Base-by-base conservation (phyloP, 2,329 filamentous ascomycete genomes). In the Grosmannia serpens region DNA sequence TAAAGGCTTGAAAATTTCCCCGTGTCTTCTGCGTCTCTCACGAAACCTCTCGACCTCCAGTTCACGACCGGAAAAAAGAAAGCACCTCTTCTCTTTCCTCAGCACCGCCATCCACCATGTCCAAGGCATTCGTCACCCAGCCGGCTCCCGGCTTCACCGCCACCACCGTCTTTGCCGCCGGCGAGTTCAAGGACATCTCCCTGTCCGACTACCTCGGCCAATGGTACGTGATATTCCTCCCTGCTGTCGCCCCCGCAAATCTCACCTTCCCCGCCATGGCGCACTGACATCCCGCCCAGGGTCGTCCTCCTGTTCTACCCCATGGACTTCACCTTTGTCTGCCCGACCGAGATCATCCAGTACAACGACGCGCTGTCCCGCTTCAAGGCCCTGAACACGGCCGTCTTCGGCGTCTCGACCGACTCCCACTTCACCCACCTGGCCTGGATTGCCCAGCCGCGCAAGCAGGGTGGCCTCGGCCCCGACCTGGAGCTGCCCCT, bases 301-400 rank as follows among this genome's bases (percentile, higher is more conserved):
- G 78, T 85, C 60, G 75, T 85, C 65, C 80, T 86, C 38, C 78
- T 82, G 63, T 86, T 86, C 75, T 82, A 85, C 70, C 83, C 83
- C 59, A 82, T 84, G 73, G 83, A 84, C 66, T 86, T 83, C 77
- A 85, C 82, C 64, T 86, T 85, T 64, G 82, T 86, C 68, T 86
- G 83, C 74, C 81, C 81, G 31, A 83, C 80, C 67, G 81, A 86
- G 71, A 84, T 86, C 71, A 78, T 83, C 66, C 81, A 83, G 67
- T 86, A 81, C 73, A 82, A 79, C 70, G 79, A 84, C 59, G 79
- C 81, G 57, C 75, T 81, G n/a, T 68, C 78, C 58, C 79, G 83
- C 65, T 85, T 86, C 71, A 73, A 74, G 61, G 75, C 73, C 60
- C 80, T 84, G 67, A 79, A 80, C 69, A 82, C 81, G 62, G 72